These are phyloP conservation scores for Saposhnikovia divaricata DNA, from an alignment of 129 eudicot genomes.

Conservation along the genomic window DNA sequence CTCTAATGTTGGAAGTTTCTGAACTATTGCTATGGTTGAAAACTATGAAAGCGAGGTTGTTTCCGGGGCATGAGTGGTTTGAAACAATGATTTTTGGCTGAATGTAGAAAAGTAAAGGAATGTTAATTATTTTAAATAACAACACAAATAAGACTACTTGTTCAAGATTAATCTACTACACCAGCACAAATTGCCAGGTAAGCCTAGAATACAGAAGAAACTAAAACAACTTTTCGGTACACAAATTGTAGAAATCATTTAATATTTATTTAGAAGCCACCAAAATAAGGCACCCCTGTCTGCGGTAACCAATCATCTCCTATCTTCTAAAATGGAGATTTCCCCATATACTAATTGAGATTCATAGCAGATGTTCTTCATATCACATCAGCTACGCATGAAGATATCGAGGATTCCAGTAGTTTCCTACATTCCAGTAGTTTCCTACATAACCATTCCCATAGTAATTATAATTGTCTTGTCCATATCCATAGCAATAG, in stretches of 20 bases:
- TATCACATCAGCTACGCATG: neutral
- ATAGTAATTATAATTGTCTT: neutral
- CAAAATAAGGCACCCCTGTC: conserved; percentile 44
- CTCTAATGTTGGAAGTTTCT: too few relatives aligned
- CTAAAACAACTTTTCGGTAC: neutral
- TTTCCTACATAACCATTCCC: neutral
- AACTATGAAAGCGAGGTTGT: too few relatives aligned
- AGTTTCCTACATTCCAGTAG: too few relatives aligned
- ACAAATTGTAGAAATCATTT: neutral
- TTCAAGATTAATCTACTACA: neutral
- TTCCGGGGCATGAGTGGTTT: too few relatives aligned
- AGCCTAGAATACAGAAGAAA: neutral
- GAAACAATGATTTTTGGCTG: too few relatives aligned
- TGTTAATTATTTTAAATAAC: too few relatives aligned
- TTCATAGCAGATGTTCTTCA: neutral
- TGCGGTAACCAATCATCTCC: conserved; percentile 50
- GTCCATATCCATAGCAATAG: too few relatives aligned
- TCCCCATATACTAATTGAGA: neutral
- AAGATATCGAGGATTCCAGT: neutral
- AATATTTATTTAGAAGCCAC: conserved; percentile 21
- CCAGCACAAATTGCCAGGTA: neutral
- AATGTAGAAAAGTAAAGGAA: too few relatives aligned
- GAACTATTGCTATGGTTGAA: too few relatives aligned
- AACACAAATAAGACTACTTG: neutral
- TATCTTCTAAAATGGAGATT: neutral